Conservation (phyloP, 164 flowering plant genomes). For the Taxillus chinensis region DNA sequence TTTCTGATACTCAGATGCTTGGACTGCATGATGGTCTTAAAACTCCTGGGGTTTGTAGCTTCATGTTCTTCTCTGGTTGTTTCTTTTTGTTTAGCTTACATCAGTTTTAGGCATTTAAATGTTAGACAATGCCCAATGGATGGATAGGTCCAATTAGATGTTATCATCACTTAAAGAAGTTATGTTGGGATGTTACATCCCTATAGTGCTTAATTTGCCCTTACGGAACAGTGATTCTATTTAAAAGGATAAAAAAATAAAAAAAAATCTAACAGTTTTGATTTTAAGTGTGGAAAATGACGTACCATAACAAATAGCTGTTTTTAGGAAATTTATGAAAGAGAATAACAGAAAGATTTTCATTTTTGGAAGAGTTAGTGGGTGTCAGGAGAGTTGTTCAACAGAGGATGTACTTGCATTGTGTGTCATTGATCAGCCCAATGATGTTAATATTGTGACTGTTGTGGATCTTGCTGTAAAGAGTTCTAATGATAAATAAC, state of each 20-base stretch:
- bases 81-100: neutral
- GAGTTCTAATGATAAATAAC: no score
- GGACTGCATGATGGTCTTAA: conserved; percentile 43
- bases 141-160: neutral
- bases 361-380: neutral
- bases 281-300: neutral
- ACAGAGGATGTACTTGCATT: no score
- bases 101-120: neutral
- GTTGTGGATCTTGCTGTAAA: no score
- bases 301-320: neutral
- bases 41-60: conserved; percentile 64
- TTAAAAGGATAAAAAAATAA: no score
- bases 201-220: neutral
- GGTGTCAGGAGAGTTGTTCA: no score
- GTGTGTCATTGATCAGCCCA: no score
- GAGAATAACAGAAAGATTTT: no score
- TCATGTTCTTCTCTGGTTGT: neutral
- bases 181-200: neutral
- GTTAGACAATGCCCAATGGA: no score
- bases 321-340: no score
- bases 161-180: neutral
- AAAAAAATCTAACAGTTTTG: no score
- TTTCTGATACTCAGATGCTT: conserved; percentile 35
- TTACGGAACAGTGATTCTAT: neutral
- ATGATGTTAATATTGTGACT: no score